Conservation (phyloP, 2,329 filamentous ascomycete species). For the Microcera coccophila region DNA sequence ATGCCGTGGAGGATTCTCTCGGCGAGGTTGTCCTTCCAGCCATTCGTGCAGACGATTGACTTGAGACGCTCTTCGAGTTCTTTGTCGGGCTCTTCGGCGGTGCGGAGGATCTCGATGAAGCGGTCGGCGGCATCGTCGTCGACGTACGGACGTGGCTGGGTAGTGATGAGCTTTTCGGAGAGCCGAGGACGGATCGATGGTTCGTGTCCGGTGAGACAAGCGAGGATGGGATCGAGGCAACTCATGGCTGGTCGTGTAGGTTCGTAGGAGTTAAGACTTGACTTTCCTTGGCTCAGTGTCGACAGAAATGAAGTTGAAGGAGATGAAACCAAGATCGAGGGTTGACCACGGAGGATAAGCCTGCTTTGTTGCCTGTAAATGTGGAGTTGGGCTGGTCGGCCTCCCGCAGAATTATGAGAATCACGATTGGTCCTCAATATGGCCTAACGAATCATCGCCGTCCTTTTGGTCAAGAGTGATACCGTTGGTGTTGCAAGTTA, state of each 20-base stretch:
- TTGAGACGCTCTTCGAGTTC: constrained; percentile 6
- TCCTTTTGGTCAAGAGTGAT: neutral
- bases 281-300: neutral
- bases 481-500: neutral
- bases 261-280: neutral
- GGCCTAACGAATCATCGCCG: neutral
- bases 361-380: too few species aligned
- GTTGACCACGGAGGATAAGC: neutral
- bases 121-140: constrained; percentile 12
- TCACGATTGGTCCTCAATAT: neutral
- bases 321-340: neutral
- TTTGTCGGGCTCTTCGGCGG: neutral
- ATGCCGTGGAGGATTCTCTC: constrained; percentile 15
- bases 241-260: neutral
- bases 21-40: constrained; percentile 19
- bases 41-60: constrained; percentile 7
- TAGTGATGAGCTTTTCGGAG: constrained; percentile 1
- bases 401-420: neutral
- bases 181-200: neutral
- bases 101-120: constrained; percentile 11
- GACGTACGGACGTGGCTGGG: constrained; percentile 3
- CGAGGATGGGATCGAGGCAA: neutral
- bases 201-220: neutral
- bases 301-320: neutral
- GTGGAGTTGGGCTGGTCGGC: neutral